Evolutionary conservation across 805 yeast genomes (phyloP).

Genomic region (Kodamaea laetipori): DNA sequence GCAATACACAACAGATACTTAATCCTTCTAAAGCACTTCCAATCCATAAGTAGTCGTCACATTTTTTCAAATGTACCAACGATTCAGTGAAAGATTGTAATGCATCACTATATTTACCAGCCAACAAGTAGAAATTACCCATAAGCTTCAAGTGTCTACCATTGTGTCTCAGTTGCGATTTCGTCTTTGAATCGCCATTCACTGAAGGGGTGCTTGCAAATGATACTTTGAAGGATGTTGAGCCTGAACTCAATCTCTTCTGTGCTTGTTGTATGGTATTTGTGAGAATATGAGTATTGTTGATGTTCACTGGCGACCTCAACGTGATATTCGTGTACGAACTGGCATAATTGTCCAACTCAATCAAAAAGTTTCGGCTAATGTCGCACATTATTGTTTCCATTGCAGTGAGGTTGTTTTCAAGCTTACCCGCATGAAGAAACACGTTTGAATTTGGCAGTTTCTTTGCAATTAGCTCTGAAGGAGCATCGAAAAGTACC

Average conservation of each 20-base stretch:
- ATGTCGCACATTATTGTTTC: slow-evolving; percentile 78
- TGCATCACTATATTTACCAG: slow-evolving; percentile 79
- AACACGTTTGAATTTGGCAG: slow-evolving; percentile 24
- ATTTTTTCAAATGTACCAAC: slow-evolving; percentile 53
- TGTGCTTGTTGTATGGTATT: slow-evolving; percentile 44
- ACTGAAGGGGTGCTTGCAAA: slow-evolving; percentile 18
- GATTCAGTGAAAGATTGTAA: slow-evolving; percentile 76
- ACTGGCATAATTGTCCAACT: slow-evolving; percentile 67
- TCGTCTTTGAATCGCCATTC: slow-evolving; percentile 29
- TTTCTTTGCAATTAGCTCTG: slow-evolving; percentile 14
- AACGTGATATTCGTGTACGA: slow-evolving; percentile 78
- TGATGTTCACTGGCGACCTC: slow-evolving; percentile 74
- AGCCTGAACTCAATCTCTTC: slow-evolving; percentile 44
- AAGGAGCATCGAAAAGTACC: slow-evolving; percentile 56
- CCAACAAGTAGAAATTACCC: slow-evolving; percentile 75
- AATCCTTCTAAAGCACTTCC: slow-evolving; percentile 86
- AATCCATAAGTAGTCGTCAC: slow-evolving; percentile 82
- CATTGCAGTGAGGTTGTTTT: slow-evolving; percentile 27
- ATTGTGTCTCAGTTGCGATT: slow-evolving; percentile 48
- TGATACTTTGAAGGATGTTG: slow-evolving; percentile 35
- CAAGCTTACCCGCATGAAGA: slow-evolving; percentile 31
- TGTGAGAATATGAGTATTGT: slow-evolving; percentile 48
- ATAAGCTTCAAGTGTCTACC: slow-evolving; percentile 77
- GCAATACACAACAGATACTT: slow-evolving; percentile 62
- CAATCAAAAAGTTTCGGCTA: slow-evolving; percentile 60